These are phyloP conservation scores for Magnaporthiopsis poae DNA, from an alignment of 2,329 filamentous ascomycete species.

Conservation along the genomic window DNA sequence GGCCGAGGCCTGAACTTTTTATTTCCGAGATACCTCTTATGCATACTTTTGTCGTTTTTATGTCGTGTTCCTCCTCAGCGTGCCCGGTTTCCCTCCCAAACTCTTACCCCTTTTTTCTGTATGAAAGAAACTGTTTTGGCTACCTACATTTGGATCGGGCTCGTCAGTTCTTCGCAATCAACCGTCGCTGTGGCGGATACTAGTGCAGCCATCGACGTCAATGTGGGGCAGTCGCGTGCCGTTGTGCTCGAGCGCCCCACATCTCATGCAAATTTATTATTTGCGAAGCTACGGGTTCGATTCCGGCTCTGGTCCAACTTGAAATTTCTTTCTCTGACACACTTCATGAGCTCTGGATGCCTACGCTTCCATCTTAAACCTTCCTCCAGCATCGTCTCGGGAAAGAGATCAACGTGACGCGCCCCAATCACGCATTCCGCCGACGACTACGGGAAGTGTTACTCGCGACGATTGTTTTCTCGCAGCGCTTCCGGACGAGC, in stretches of 20 bases:
- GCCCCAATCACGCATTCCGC: neutral
- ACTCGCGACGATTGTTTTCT: neutral
- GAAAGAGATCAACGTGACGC: neutral
- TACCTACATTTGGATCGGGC: too few species aligned
- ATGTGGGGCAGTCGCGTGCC: neutral
- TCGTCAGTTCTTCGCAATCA: too few species aligned
- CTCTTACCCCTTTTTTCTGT: too few species aligned
- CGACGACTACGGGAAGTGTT: neutral
- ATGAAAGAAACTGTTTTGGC: too few species aligned
- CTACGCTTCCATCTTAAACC: neutral
- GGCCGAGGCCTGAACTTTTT: neutral
- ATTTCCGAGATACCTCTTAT: neutral
- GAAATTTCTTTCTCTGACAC: neutral
- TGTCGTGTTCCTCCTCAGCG: too few species aligned
- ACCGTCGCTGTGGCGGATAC: neutral
- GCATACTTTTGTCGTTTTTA: too few species aligned
- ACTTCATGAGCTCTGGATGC: neutral
- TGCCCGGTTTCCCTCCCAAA: too few species aligned
- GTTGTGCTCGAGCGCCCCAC: neutral
- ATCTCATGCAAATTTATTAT: neutral
- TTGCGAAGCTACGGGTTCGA: neutral
- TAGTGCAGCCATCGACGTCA: neutral
- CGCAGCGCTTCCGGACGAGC: neutral
- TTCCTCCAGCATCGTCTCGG: neutral
- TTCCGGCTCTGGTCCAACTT: neutral